phyloP scores from a whole-genome alignment of 73 alveolate species.

The Tetrahymena borealis region DNA sequence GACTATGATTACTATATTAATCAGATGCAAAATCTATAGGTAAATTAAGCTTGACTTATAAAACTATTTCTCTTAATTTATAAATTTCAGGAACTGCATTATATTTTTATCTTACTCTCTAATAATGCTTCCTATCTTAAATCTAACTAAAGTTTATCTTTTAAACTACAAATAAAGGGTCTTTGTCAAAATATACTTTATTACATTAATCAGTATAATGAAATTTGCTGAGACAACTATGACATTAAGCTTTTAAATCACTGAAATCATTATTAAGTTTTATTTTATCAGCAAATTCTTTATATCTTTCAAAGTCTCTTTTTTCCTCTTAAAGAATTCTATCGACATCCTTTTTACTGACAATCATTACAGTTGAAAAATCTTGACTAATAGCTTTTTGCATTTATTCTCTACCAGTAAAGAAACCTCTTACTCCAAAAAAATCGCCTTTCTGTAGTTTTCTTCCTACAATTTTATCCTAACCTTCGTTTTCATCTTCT shows the following conservation, averaged over 20 bases:
- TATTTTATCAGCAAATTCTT: neutral
- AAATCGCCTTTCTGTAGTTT: neutral
- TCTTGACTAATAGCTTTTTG: neutral
- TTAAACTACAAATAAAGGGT: neutral
- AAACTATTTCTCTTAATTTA: too few species aligned
- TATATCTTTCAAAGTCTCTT: neutral
- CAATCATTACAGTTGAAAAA: neutral
- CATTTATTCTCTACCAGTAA: neutral
- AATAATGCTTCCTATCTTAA: neutral
- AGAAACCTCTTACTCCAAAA: neutral
- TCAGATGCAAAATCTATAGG: neutral
- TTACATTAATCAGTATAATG: neutral
- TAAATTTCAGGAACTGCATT: neutral
- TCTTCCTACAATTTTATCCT: neutral
- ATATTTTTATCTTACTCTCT: neutral
- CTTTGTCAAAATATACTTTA: neutral
- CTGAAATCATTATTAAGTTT: neutral
- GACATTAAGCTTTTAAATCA: neutral
- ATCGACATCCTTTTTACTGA: neutral
- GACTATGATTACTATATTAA: neutral
- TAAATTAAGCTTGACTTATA: too few species aligned
- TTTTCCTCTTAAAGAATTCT: neutral
- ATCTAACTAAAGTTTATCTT: neutral
- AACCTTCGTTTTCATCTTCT: neutral
- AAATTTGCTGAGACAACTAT: neutral